A percentile compares a stretch with the other conserved stretches of the same genome.
Evolutionary conservation across 192 early-diverging fungal species (phyloP).

Genomic region (Backusella circina): DNA sequence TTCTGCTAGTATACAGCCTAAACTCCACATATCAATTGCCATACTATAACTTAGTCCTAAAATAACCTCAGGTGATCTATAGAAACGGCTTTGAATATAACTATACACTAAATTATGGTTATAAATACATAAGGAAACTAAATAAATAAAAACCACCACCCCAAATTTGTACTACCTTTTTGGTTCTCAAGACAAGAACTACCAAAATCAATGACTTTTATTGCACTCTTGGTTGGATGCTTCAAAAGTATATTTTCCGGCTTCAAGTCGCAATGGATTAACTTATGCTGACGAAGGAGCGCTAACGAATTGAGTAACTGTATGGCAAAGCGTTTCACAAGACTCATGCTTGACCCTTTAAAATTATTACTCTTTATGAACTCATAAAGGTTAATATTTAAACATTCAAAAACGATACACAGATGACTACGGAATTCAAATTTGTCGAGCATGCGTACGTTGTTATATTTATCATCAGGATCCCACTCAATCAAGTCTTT

Average conservation of each 20-base stretch:
- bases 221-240: constrained; percentile 58
- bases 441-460: constrained; percentile 82
- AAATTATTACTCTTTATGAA: constrained; percentile 89
- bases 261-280: constrained; percentile 95
- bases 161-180: constrained; percentile 19
- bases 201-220: constrained; percentile 98
- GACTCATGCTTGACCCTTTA: constrained; percentile 71
- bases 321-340: constrained; percentile 63
- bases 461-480: constrained; percentile 63
- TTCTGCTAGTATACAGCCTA: constrained; percentile 92
- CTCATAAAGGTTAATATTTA: constrained; percentile 92
- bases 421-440: constrained; percentile 93
- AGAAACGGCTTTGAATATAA: constrained; percentile 93
- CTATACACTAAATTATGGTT: constrained; percentile 64
- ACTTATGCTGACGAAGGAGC: constrained; percentile 62
- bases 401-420: constrained; percentile 88
- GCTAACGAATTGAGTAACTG: constrained; percentile 82
- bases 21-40: constrained; percentile 93
- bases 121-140: background rate
- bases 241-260: constrained; percentile 87
- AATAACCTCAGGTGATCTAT: constrained; percentile 93
- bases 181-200: constrained; percentile 88
- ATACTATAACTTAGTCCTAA: constrained; percentile 80
- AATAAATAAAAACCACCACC: background rate
- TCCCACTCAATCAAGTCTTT: constrained; percentile 79